Evolutionary conservation across 2,329 filamentous ascomycete genomes (phyloP), one percentile per base, ranked within the genome.

Genomic region (Pseudocercospora cruenta): DNA sequence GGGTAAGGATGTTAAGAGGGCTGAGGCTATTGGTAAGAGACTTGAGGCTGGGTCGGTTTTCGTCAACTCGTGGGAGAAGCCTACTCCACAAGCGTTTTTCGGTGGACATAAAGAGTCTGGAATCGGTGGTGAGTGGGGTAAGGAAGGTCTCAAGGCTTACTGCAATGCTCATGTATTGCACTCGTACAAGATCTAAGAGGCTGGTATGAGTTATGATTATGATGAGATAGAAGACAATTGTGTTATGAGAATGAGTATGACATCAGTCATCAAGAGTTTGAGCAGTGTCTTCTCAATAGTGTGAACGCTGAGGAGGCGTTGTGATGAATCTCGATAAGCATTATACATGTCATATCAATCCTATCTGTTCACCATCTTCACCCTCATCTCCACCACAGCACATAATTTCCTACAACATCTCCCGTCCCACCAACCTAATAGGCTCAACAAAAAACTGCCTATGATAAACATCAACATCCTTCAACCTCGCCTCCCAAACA

Each of bases 91-190:
- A 69, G 83, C 82, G 4, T 76, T 80, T 70, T 94, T 94, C 71
- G 90, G 90, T 62, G 92, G 93, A 0, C 92, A 86, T 83, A 94
- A 94, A 81, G 86, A 93, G 80, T 63, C 47, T 64, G 73, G 72
- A 51, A 75, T 75, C 57, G 73, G 72, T 58, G 72, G 92, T 68
- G 92, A 96, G 78, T 82, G 80, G 81, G 80, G 80, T 7, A 75
- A 75, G 28, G 74, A 78, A 36, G 82, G 82, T 58, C 72, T 83
- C 62, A 77, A 83, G 66, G 78, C 81, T 5, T 83, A 82, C 72
- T 81, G 79, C 76, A 84, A 83, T 70, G 77, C 81, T 16, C 82
- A 81, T 59, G 81, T 82, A 26, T 78, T 82, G 36, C 81, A 83
- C 71, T 75, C 80, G 21, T 83, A 82, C 74, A 82, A 82, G 79